Evolutionary conservation across 2,329 filamentous ascomycete genomes (phyloP).

Genomic region (Sarocladiaceae sp.): DNA sequence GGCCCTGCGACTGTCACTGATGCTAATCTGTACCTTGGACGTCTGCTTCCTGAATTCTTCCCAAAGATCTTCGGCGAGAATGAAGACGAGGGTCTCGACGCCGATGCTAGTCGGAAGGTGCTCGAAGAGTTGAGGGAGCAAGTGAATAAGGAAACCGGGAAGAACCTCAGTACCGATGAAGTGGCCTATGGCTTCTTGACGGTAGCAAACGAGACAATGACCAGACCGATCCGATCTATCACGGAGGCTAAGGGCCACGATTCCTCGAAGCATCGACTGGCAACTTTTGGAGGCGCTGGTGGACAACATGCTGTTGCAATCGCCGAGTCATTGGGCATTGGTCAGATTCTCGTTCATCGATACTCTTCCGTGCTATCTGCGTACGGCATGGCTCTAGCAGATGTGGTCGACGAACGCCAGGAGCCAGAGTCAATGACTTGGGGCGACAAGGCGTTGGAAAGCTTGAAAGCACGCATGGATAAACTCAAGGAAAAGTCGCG

Average conservation of each 20-base stretch:
- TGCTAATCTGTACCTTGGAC: constrained; percentile 80
- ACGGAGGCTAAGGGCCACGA: constrained; percentile 93
- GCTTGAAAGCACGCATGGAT: constrained; percentile 69
- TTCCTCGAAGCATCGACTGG: constrained; percentile 83
- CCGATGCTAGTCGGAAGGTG: constrained; percentile 67
- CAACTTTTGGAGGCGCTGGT: constrained; percentile 88
- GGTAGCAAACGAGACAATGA: constrained; percentile 90
- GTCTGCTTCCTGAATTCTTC: constrained; percentile 85
- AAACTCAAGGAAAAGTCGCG: constrained; percentile 74
- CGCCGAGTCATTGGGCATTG: constrained; percentile 77
- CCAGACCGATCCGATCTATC: constrained; percentile 80
- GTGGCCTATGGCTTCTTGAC: constrained; percentile 87
- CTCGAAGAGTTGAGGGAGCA: constrained; percentile 73
- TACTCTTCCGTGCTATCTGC: constrained; percentile 89
- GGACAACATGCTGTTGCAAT: constrained; percentile 93
- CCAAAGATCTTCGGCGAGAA: constrained; percentile 92
- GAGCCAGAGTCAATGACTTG: constrained; percentile 66
- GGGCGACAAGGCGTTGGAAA: constrained; percentile 56
- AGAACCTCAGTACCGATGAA: constrained; percentile 72
- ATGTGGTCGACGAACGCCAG: constrained; percentile 88
- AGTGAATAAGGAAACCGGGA: constrained; percentile 72
- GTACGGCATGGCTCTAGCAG: constrained; percentile 88
- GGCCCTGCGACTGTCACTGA: constrained; percentile 92
- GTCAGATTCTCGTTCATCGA: constrained; percentile 78
- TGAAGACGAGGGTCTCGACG: constrained; percentile 76